A percentile compares a stretch with the other conserved stretches of the same genome.
These are phyloP conservation scores for Cyclostephanos invisitatus DNA, from an alignment of 108 stramenopile species.

Conservation along the genomic window DNA sequence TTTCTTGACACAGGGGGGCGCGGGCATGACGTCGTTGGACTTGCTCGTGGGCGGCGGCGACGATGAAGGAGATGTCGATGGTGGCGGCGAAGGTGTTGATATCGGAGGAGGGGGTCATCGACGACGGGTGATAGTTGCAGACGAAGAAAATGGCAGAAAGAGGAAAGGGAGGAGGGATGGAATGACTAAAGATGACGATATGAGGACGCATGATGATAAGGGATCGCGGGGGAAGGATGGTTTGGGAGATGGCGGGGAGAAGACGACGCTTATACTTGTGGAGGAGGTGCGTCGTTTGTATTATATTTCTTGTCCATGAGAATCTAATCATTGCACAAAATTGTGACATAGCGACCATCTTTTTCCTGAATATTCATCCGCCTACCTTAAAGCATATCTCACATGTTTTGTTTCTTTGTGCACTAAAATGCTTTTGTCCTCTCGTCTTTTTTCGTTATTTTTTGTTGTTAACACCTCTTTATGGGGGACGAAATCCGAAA, in stretches of 20 bases:
- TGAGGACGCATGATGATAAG: neutral
- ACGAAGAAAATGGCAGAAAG: neutral
- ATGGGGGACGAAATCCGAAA: neutral
- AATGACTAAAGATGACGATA: neutral
- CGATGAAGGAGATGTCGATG: neutral
- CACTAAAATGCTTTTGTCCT: no score
- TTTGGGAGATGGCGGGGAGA: neutral
- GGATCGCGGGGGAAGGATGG: neutral
- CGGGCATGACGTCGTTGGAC: constrained; percentile 58
- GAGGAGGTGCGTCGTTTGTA: constrained; percentile 58
- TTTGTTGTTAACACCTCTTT: no score
- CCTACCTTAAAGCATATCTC: no score
- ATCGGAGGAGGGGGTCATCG: no score
- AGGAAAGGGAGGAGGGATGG: neutral
- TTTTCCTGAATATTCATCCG: no score
- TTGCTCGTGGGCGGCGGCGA: constrained; percentile 8
- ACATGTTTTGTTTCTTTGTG: no score
- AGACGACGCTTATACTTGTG: constrained; percentile 57
- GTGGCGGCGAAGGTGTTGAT: neutral
- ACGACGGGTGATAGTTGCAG: no score
- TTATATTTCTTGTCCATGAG: neutral
- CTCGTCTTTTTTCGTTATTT: no score
- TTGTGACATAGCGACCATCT: no score
- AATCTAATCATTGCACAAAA: no score
- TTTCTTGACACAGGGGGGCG: constrained; percentile 61